Percentiles rank a stretch among this genome's conserved stretches.
Conservation (phyloP, 768 basidiomycete species). For the Trametes cingulata region DNA sequence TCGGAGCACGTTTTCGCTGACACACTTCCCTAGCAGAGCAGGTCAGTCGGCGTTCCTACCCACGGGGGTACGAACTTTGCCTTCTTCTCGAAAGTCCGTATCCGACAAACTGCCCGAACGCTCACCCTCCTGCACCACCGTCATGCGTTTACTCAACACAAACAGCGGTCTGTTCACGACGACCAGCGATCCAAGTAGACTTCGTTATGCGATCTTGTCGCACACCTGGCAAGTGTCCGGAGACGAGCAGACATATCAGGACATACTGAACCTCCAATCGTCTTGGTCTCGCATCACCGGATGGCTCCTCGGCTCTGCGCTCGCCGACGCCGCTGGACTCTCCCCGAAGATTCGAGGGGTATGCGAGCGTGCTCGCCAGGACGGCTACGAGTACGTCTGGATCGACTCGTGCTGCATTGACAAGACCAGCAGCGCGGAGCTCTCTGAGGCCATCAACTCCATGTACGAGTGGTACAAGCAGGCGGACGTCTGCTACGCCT, state of each 20-base stretch:
- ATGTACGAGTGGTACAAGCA: conserved; percentile 7
- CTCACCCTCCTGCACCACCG: no score
- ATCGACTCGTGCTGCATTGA: not conserved
- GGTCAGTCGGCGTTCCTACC: no score
- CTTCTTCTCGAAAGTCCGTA: no score
- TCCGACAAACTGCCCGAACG: no score
- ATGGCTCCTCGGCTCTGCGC: no score
- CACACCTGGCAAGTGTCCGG: not conserved
- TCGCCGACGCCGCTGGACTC: not conserved
- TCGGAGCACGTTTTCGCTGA: no score
- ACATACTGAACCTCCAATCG: not conserved
- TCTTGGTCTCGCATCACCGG: no score
- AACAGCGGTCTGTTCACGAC: not conserved
- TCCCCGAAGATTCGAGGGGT: not conserved
- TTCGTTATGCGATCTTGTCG: not conserved
- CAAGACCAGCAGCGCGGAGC: conserved; percentile 5
- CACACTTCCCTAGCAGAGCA: no score
- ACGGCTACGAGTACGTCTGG: not conserved
- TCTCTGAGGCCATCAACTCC: conserved; percentile 8
- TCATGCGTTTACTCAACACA: not conserved
- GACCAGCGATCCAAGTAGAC: not conserved
- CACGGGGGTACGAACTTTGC: no score
- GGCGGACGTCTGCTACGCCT: conserved; percentile 6
- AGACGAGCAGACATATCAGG: not conserved
- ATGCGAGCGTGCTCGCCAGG: not conserved